Evolutionary conservation across 305 asterid genomes (phyloP).

Genomic region (Fraxinus baroniana): DNA sequence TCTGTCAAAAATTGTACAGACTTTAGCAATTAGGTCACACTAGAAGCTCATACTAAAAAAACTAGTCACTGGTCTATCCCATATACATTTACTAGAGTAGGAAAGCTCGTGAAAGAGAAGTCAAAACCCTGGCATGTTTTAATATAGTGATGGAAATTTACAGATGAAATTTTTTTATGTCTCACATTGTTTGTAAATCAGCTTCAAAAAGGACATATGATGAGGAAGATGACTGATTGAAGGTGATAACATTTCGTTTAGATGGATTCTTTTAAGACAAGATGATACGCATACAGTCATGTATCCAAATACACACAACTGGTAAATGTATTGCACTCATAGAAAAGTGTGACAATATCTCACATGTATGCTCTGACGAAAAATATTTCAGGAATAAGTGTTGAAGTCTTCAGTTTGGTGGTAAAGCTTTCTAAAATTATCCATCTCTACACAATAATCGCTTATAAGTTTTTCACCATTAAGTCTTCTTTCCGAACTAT

Average conservation of each 20-base stretch:
- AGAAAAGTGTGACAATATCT: not conserved
- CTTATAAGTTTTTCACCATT: not conserved
- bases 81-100: constrained; percentile 1
- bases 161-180: not conserved
- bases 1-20: constrained; percentile 12
- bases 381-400: not conserved
- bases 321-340: not conserved
- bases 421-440: not conserved
- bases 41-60: not conserved
- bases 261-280: not conserved
- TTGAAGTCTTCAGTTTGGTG: not conserved
- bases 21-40: not conserved
- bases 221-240: not conserved
- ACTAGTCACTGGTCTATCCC: not conserved
- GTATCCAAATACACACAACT: not conserved
- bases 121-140: not conserved
- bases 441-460: not conserved
- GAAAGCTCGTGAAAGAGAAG: not conserved
- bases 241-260: not conserved
- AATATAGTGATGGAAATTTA: not conserved
- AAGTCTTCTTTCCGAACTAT: not conserved
- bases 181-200: not conserved
- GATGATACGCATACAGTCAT: not conserved
- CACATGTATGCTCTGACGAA: not conserved
- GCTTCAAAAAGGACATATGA: not conserved